These are phyloP conservation scores for Colletotrichum cereale DNA, from an alignment of 2,329 filamentous ascomycete species.

Conservation along the genomic window DNA sequence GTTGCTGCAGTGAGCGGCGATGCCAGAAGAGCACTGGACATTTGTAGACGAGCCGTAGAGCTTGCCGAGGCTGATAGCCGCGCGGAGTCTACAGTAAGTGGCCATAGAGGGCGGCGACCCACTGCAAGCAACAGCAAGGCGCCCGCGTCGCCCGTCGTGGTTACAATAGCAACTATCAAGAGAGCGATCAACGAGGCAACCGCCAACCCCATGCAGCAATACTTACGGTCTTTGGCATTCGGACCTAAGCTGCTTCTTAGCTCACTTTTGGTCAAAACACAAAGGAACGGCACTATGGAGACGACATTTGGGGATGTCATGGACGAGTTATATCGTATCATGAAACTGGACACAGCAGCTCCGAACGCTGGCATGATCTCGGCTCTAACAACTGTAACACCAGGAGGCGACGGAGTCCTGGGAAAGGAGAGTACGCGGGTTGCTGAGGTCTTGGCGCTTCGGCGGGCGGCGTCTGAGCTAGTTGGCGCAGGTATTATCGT, in stretches of 20 bases:
- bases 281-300: constrained; percentile 87
- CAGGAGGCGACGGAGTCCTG: constrained; percentile 25
- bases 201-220: constrained; percentile 90
- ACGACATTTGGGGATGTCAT: constrained; percentile 90
- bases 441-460: constrained; percentile 55
- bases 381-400: constrained; percentile 4
- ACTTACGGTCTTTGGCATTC: constrained; percentile 84
- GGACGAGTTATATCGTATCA: constrained; percentile 83
- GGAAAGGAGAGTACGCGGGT: constrained; percentile 22
- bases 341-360: constrained; percentile 47
- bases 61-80: constrained; percentile 82
- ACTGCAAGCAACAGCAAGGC: constrained; percentile 45
- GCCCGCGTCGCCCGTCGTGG: constrained; percentile 64
- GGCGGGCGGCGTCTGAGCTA: constrained; percentile 82
- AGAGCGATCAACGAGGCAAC: constrained; percentile 96
- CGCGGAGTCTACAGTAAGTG: constrained; percentile 70
- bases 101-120: constrained; percentile 59
- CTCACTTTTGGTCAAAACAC: constrained; percentile 81
- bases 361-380: not conserved
- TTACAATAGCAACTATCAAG: constrained; percentile 94
- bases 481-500: constrained; percentile 90
- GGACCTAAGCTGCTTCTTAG: constrained; percentile 87
- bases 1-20: constrained; percentile 97
- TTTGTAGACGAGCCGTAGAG: constrained; percentile 94
- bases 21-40: constrained; percentile 90